Evolutionary conservation across 2,329 filamentous ascomycete genomes (phyloP).

Genomic region (Gnomoniopsis smithogilvyi): DNA sequence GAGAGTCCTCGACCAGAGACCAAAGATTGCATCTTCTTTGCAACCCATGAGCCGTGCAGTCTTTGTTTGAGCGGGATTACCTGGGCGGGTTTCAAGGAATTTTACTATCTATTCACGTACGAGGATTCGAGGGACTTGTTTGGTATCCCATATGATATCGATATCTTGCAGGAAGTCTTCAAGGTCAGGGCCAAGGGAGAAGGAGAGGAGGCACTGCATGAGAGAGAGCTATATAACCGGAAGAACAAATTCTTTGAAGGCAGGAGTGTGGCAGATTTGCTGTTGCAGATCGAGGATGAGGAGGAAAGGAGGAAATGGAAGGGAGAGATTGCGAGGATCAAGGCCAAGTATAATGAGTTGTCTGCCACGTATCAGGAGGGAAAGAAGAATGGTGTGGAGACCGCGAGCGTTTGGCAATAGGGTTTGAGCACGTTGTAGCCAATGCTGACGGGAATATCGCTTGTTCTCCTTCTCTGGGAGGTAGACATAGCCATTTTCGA

Average conservation of each 20-base stretch:
- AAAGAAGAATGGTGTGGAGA: conserved; percentile 39
- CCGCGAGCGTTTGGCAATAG: conserved; percentile 47
- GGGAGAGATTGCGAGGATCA: conserved; percentile 44
- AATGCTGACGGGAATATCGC: too few species aligned
- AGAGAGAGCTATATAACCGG: conserved; percentile 49
- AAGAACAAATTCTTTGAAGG: conserved; percentile 53
- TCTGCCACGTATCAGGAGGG: conserved; percentile 48
- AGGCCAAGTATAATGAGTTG: conserved; percentile 43
- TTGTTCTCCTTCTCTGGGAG: too few species aligned
- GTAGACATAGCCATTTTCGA: too few species aligned
- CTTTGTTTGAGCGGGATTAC: conserved; percentile 56
- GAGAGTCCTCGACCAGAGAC: conserved; percentile 28
- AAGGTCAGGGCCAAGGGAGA: conserved; percentile 40
- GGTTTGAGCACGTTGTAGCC: too few species aligned
- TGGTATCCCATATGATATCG: conserved; percentile 54
- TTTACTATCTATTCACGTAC: conserved; percentile 59
- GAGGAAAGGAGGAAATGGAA: conserved; percentile 31
- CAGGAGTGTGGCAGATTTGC: conserved; percentile 38
- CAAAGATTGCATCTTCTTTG: conserved; percentile 53
- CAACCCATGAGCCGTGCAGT: conserved; percentile 58
- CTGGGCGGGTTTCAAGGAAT: conserved; percentile 54
- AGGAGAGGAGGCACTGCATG: conserved; percentile 33
- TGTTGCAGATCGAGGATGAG: conserved; percentile 32
- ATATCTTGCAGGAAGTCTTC: conserved; percentile 55
- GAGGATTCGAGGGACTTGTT: conserved; percentile 56